phyloP scores from a whole-genome alignment of 2,329 filamentous ascomycete genomes.

The Teratosphaeria nubilosa region DNA sequence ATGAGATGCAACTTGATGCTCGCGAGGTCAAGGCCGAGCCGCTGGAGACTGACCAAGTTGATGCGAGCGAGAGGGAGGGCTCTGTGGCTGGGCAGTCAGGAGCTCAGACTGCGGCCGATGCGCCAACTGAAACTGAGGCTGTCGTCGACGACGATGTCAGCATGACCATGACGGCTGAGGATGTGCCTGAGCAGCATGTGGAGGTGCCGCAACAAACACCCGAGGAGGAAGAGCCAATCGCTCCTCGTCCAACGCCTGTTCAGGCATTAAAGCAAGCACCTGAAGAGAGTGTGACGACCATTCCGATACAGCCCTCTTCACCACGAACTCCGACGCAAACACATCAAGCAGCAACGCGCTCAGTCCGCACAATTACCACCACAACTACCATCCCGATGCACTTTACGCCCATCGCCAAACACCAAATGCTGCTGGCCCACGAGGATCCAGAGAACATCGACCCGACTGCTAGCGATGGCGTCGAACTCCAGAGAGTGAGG shows the following conservation, averaged over 20 bases:
- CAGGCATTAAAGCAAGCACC: constrained; percentile 6
- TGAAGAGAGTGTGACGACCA: constrained; percentile 3
- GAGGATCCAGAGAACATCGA: constrained; percentile 15
- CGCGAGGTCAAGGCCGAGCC: constrained; percentile 33
- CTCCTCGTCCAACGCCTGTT: constrained; percentile 12
- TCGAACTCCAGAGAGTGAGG: neutral
- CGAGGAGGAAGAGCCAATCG: constrained; percentile 10
- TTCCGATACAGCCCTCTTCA: constrained; percentile 24
- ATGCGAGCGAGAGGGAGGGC: neutral
- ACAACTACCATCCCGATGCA: constrained; percentile 40
- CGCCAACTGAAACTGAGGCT: neutral
- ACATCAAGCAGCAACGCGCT: neutral
- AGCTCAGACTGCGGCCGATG: constrained; percentile 6
- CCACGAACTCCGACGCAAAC: constrained; percentile 17
- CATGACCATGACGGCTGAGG: constrained; percentile 15
- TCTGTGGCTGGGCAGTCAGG: neutral
- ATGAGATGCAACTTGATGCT: constrained; percentile 29
- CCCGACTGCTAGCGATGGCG: constrained; percentile 5
- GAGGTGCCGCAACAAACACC: neutral
- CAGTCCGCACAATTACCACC: constrained; percentile 35
- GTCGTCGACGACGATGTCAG: constrained; percentile 14
- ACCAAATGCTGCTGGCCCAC: constrained; percentile 2
- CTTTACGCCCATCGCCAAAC: constrained; percentile 32
- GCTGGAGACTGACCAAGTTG: neutral
- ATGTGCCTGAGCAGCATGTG: neutral